phyloP scores from a whole-genome alignment of 768 basidiomycete species.

The Macrolepiota dolichaula region DNA sequence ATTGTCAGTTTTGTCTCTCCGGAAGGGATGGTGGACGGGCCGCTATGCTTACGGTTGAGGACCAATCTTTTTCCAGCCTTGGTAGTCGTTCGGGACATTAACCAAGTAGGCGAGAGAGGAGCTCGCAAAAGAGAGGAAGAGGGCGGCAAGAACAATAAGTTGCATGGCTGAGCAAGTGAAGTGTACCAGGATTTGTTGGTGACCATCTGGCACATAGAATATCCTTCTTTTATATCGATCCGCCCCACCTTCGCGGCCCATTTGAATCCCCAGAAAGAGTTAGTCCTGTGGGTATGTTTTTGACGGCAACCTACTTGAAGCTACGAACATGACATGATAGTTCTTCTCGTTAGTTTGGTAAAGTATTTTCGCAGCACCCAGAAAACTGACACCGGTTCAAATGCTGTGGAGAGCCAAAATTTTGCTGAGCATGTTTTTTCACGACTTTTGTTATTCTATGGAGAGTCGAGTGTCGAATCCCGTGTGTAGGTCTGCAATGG shows the following conservation, averaged over 20 bases:
- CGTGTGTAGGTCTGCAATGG: no score
- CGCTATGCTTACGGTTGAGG: background rate
- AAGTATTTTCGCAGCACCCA: background rate
- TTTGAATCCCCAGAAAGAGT: background rate
- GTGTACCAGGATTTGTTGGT: background rate
- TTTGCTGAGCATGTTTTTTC: no score
- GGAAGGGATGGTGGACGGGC: background rate
- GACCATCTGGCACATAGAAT: background rate
- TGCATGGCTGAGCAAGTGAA: background rate
- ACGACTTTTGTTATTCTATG: no score
- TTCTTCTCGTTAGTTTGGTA: background rate
- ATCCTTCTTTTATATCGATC: background rate
- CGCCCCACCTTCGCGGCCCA: background rate
- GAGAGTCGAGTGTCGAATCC: no score
- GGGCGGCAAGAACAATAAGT: background rate
- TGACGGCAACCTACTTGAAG: background rate
- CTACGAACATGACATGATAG: background rate
- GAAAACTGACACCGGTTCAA: background rate
- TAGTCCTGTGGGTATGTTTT: background rate
- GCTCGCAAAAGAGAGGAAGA: slow-evolving; percentile 3
- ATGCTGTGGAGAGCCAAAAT: background rate
- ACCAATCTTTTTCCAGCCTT: slow-evolving; percentile 2
- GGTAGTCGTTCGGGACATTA: slow-evolving; percentile 2
- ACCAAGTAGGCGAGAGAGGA: slow-evolving; percentile 11
- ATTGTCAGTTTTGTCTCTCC: background rate